Conservation (phyloP, 2,329 filamentous ascomycete species). For the Elsinoe australis region DNA sequence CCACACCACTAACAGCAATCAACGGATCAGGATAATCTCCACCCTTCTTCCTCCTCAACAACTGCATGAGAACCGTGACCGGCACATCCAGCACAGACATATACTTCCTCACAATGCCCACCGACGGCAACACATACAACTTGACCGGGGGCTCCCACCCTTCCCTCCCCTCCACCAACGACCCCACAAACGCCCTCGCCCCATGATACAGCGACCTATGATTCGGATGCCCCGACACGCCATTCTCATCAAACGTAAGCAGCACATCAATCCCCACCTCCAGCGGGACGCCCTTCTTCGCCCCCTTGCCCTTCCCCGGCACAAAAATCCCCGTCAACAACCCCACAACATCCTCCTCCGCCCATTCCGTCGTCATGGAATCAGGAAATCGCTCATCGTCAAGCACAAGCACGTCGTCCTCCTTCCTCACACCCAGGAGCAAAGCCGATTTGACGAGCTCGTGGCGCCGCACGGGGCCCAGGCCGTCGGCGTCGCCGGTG, state of each 20-base stretch:
- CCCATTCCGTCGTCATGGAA: slow-evolving; percentile 77
- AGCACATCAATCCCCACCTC: slow-evolving; percentile 64
- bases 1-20: slow-evolving; percentile 62
- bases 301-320: slow-evolving; percentile 46
- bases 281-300: slow-evolving; percentile 39
- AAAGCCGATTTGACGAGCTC: slow-evolving; percentile 77
- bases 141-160: slow-evolving; percentile 67
- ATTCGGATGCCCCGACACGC: slow-evolving; percentile 85
- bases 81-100: slow-evolving; percentile 65
- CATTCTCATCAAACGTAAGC: slow-evolving; percentile 78
- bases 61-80: slow-evolving; percentile 55
- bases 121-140: slow-evolving; percentile 74
- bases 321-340: slow-evolving; percentile 69
- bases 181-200: slow-evolving; percentile 61
- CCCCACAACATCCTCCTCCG: slow-evolving; percentile 58
- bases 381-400: slow-evolving; percentile 79
- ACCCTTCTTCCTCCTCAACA: slow-evolving; percentile 39
- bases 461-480: slow-evolving; percentile 72
- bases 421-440: slow-evolving; percentile 62
- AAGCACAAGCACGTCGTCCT: slow-evolving; percentile 77
- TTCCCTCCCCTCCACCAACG: slow-evolving; percentile 55
- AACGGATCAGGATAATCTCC: slow-evolving; percentile 50
- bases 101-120: slow-evolving; percentile 74
- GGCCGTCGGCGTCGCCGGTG: slow-evolving; percentile 80
- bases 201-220: slow-evolving; percentile 85